phyloP scores from a whole-genome alignment of 495 filamentous ascomycete species.

The Aspergillus ellipticus region DNA sequence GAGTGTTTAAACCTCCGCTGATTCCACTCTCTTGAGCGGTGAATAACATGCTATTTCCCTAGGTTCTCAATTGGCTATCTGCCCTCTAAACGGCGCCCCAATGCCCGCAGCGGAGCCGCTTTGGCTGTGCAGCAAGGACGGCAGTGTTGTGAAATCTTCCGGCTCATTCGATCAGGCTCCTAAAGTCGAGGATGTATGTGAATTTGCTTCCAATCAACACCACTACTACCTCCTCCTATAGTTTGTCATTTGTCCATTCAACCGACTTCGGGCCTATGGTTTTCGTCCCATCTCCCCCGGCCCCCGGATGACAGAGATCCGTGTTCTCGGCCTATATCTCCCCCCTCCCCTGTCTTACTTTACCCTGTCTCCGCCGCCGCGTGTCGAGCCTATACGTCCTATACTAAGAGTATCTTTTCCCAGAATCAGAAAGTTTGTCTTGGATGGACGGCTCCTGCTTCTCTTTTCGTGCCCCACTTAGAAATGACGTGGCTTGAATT shows the following conservation, averaged over 20 bases:
- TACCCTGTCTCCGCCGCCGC: too few relatives aligned
- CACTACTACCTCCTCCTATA: not conserved
- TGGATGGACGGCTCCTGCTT: not conserved
- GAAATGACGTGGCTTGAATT: not conserved
- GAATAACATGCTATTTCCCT: slow-evolving; percentile 2
- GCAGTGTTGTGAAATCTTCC: not conserved
- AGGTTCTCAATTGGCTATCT: slow-evolving; percentile 46
- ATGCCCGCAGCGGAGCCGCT: too few relatives aligned
- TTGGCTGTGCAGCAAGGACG: not conserved
- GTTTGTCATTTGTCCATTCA: not conserved
- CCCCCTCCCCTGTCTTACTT: too few relatives aligned
- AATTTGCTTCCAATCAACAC: too few relatives aligned
- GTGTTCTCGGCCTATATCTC: too few relatives aligned
- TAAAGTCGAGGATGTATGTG: too few relatives aligned
- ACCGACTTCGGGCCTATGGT: not conserved
- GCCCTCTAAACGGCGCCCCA: slow-evolving; percentile 19
- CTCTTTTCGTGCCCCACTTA: not conserved
- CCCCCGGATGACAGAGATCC: too few relatives aligned
- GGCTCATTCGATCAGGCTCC: not conserved
- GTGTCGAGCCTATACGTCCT: too few relatives aligned
- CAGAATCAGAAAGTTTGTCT: too few relatives aligned
- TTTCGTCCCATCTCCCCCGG: too few relatives aligned
- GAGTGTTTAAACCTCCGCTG: slow-evolving; percentile 8
- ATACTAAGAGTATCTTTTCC: too few relatives aligned
- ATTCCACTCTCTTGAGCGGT: slow-evolving; percentile 3